Percentiles rank a stretch among this genome's conserved stretches.
phyloP scores from a whole-genome alignment of 768 basidiomycete genomes.

The Coprinopsis sp. region DNA sequence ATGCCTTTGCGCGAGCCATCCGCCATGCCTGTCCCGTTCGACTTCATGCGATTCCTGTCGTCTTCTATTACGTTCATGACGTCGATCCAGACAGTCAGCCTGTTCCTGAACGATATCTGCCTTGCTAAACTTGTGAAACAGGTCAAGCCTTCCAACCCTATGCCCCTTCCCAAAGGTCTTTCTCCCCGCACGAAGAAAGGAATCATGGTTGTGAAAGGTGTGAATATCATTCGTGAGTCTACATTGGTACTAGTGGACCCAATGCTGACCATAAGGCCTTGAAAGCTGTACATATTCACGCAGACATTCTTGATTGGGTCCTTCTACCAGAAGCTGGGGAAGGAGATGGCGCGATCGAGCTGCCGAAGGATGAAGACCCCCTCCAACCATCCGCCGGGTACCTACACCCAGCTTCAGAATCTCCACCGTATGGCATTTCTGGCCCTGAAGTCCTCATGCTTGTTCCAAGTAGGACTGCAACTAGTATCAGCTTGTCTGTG shows the following conservation, averaged over 20 bases:
- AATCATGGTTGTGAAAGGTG: conserved; percentile 62
- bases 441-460: conserved; percentile 29
- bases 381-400: conserved; percentile 40
- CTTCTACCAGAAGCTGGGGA: conserved; percentile 63
- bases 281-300: conserved; percentile 70
- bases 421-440: conserved; percentile 31
- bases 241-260: conserved; percentile 4
- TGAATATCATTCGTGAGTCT: conserved; percentile 60
- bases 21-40: conserved; percentile 78
- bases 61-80: conserved; percentile 94
- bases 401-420: conserved; percentile 37
- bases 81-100: conserved; percentile 66
- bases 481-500: conserved; percentile 54
- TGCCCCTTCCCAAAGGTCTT: conserved; percentile 54
- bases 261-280: conserved; percentile 5
- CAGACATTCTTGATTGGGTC: conserved; percentile 77
- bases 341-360: conserved; percentile 25
- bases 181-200: conserved; percentile 49
- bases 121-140: conserved; percentile 65
- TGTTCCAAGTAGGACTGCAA: conserved; percentile 34
- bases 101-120: conserved; percentile 78
- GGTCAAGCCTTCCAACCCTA: conserved; percentile 42
- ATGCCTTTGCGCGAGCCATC: conserved; percentile 81
- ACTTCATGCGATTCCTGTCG: conserved; percentile 83
- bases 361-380: conserved; percentile 30